Base-by-base conservation (phyloP, 192 early-diverging fungal species). In the Ambispora gerdemannii region DNA sequence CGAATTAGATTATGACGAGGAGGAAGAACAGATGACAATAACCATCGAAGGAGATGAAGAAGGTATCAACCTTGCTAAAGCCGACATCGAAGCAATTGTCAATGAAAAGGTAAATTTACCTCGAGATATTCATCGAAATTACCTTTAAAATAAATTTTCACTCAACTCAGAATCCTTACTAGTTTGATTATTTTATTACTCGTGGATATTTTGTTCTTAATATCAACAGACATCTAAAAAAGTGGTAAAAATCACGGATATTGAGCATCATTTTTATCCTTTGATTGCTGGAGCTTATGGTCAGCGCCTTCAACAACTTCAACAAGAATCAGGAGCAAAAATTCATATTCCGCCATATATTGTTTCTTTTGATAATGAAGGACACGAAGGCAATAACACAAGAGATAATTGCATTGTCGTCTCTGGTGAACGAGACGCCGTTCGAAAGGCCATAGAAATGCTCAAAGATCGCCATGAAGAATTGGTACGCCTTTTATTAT, bases 281-380 rank as follows among this genome's bases (percentile, higher is more conserved):
- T 90, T 99, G 76, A 85, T 99, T 59, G 83, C 87, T 20, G 94
- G 93, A 20, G 82, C 89, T 73, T 83, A 88, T 61, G 89, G 88
- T 70, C 76, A 81, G 22, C 76, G 84, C 38, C 75, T 89, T 25
- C 78, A 84, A 31, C 75, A 82, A 36, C 77, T 93, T 60, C 79
- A 82, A 58, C 76, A 77, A 11, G 83, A 92, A 64, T 83, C 84
- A 19, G 82, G 78, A 59, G 87, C 91, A 32, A 82, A 85, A 62
- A 91, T 99, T 72, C 87, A 87, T 72, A 86, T 97, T 50, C 93
- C 95, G 2, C 85, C 88, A 50, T 72, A 78, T 33, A 72, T 82
- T 20, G 78, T 80, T 27, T 63, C 76, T 11, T 73, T 74, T 49
- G 79, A 79, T 61, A 81, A 69, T 11, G 78, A 77, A 1, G 17